Evolutionary conservation across 176 grass and related monocot genomes (phyloP).

Genomic region (Zizania latifolia): DNA sequence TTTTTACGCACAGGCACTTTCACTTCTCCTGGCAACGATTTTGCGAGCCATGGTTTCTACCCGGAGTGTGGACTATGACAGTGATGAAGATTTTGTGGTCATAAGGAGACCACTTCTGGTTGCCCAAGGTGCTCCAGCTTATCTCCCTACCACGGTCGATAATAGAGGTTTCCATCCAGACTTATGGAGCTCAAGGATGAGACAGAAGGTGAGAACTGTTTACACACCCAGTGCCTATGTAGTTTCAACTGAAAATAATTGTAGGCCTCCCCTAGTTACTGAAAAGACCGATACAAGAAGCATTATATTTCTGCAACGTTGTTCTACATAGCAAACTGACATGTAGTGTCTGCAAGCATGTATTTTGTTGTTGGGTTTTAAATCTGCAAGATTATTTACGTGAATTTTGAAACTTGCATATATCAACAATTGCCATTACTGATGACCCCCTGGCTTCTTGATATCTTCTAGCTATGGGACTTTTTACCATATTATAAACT

Average conservation of each 20-base stretch:
- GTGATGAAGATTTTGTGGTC: conserved; percentile 88
- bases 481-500: neutral
- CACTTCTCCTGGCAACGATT: conserved; percentile 65
- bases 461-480: neutral
- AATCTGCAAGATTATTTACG: neutral
- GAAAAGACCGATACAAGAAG: neutral
- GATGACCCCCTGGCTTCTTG: neutral
- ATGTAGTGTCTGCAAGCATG: neutral
- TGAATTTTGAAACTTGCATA: neutral
- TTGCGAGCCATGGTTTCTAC: conserved; percentile 48
- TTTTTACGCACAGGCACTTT: conserved; percentile 69
- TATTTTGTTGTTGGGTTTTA: neutral
- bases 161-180: conserved; percentile 47
- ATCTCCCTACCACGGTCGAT: conserved; percentile 42
- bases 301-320: neutral
- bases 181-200: conserved; percentile 72
- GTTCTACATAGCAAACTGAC: neutral
- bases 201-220: conserved; percentile 60
- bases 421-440: neutral
- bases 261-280: neutral
- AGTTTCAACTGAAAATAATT: neutral
- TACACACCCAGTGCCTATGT: neutral
- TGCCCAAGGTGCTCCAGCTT: conserved; percentile 48
- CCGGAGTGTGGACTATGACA: conserved; percentile 52
- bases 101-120: conserved; percentile 73